Percentiles rank a stretch among this genome's conserved stretches.
Evolutionary conservation across 352 stramenopile genomes (phyloP).

Genomic region (Phytopythium montanum): DNA sequence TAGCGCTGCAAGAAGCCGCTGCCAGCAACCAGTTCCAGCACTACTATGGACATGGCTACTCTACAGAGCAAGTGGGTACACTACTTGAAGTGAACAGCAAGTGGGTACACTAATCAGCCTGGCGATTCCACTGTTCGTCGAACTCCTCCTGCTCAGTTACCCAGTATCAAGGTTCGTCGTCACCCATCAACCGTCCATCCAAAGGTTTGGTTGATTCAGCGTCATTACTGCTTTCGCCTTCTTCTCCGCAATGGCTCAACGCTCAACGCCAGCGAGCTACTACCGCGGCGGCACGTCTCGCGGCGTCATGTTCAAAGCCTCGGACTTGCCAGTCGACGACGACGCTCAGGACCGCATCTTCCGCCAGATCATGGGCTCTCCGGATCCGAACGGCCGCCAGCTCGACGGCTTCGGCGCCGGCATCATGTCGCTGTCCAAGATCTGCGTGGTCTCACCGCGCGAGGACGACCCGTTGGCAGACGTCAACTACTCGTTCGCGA

Average conservation of each 20-base stretch:
- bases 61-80: too few species aligned
- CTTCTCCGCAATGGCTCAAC: conserved; percentile 6
- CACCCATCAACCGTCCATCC: too few species aligned
- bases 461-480: neutral
- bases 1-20: too few species aligned
- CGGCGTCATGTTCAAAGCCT: conserved; percentile 1
- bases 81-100: too few species aligned
- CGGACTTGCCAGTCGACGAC: conserved; percentile 1
- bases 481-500: conserved; percentile 7
- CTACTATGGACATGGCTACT: too few species aligned
- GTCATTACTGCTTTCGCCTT: too few species aligned
- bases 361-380: conserved; percentile 5
- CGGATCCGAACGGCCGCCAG: conserved; percentile 5
- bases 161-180: too few species aligned
- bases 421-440: conserved; percentile 8
- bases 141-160: too few species aligned
- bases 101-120: too few species aligned
- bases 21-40: too few species aligned
- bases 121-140: too few species aligned
- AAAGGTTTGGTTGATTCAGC: too few species aligned
- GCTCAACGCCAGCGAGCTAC: conserved; percentile 1
- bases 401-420: conserved; percentile 3
- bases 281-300: conserved; percentile 8
- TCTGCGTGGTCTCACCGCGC: conserved; percentile 1
- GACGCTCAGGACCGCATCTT: neutral